These are phyloP conservation scores for Neltuma alba DNA, from an alignment of 306 rosid species.

Conservation along the genomic window DNA sequence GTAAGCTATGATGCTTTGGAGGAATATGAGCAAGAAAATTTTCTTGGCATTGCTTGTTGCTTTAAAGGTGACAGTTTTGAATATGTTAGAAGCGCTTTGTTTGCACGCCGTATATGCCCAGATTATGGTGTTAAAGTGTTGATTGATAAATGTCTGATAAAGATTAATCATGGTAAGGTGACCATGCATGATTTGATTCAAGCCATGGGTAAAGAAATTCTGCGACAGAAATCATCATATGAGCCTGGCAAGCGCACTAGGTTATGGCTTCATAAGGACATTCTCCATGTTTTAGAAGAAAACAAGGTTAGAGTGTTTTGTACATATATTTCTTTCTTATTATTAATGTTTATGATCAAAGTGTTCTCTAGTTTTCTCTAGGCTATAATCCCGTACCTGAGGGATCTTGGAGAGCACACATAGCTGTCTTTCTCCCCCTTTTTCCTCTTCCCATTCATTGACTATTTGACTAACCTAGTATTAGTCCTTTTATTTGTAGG, in stretches of 20 bases:
- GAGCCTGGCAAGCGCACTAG: slow-evolving; percentile 17
- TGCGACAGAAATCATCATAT: slow-evolving; percentile 6
- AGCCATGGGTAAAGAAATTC: slow-evolving; percentile 36
- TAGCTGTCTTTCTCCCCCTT: too few species aligned
- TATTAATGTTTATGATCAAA: background rate
- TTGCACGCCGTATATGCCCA: background rate
- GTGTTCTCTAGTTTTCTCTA: background rate
- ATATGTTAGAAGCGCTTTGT: background rate
- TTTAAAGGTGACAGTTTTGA: background rate
- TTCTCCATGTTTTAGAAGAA: background rate
- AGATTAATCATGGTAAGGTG: background rate
- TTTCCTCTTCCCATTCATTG: background rate
- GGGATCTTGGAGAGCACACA: background rate
- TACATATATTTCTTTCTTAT: background rate
- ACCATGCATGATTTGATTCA: slow-evolving; percentile 39
- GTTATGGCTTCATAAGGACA: slow-evolving; percentile 36
- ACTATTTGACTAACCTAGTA: background rate
- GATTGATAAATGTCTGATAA: slow-evolving; percentile 8
- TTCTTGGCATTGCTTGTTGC: slow-evolving; percentile 7
- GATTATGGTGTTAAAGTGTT: background rate
- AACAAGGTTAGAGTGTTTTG: background rate
- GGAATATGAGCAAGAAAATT: background rate
- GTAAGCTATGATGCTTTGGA: slow-evolving; percentile 10
- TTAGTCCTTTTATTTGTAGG: background rate
- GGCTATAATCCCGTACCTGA: background rate